phyloP scores from a whole-genome alignment of 2,329 filamentous ascomycete species.

The Epichloe baconii region DNA sequence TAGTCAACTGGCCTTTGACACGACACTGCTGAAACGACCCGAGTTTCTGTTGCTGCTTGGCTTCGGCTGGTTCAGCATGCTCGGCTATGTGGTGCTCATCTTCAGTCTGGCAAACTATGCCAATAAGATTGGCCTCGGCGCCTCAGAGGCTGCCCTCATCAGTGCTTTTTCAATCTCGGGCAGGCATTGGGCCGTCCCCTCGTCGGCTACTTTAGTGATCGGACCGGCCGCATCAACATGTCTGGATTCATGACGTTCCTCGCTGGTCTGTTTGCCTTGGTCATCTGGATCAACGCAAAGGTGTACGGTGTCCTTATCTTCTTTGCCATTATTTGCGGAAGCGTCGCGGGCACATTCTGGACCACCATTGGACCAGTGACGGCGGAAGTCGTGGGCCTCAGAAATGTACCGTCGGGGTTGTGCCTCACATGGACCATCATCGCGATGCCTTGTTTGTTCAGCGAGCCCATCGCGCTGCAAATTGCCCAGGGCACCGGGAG shows the following conservation, averaged over 20 bases:
- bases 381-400: conserved; percentile 61
- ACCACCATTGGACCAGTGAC: conserved; percentile 55
- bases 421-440: conserved; percentile 62
- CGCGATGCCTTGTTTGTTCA: conserved; percentile 56
- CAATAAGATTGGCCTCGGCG: conserved; percentile 49
- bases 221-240: conserved; percentile 60
- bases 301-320: conserved; percentile 54
- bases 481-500: conserved; percentile 31
- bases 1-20: conserved; percentile 54
- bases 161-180: conserved; percentile 57
- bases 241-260: conserved; percentile 51
- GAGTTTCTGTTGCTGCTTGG: conserved; percentile 52
- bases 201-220: conserved; percentile 61
- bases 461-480: conserved; percentile 49
- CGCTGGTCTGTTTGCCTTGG: conserved; percentile 50
- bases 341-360: conserved; percentile 60
- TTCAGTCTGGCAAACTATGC: conserved; percentile 68
- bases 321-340: conserved; percentile 58
- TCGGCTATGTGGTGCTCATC: conserved; percentile 64
- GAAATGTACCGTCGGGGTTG: conserved; percentile 51
- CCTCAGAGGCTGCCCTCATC: conserved; percentile 55
- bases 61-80: conserved; percentile 59
- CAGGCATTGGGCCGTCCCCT: conserved; percentile 56
- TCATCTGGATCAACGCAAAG: conserved; percentile 59
- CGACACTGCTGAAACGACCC: conserved; percentile 42